Conservation (phyloP, 441 rosid species). For the Brassica balearica region DNA sequence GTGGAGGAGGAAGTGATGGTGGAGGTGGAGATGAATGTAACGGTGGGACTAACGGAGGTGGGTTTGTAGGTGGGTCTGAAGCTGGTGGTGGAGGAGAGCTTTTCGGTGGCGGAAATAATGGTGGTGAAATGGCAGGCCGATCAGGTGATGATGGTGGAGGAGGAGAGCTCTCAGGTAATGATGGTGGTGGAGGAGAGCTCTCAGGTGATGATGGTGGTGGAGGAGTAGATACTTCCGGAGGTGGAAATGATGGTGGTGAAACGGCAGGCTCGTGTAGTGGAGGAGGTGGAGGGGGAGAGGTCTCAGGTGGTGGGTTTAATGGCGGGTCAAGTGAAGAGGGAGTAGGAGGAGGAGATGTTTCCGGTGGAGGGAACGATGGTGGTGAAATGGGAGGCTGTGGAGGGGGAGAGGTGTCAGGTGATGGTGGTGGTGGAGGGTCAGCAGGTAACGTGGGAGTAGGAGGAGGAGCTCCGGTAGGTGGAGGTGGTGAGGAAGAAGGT, state of each 20-base stretch:
- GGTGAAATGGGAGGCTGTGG: conserved; percentile 2
- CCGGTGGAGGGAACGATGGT: background rate
- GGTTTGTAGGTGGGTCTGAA: conserved; percentile 33
- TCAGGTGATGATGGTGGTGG: conserved; percentile 28
- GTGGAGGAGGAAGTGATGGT: conserved; percentile 34
- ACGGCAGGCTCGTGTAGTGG: conserved; percentile 32
- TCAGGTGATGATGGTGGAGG: conserved; percentile 39
- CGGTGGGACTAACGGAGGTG: conserved; percentile 39
- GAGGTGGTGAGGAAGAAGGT: conserved; percentile 38
- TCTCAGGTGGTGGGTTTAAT: conserved; percentile 28
- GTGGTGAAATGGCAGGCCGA: conserved; percentile 35
- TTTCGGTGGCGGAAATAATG: conserved; percentile 45
- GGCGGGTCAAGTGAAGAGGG: conserved; percentile 33
- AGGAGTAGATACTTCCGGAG: background rate
- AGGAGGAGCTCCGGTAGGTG: conserved; percentile 33
- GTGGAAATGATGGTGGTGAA: conserved; percentile 19
- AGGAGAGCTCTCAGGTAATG: conserved; percentile 20
- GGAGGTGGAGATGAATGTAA: conserved; percentile 47
- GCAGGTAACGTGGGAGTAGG: conserved; percentile 27
- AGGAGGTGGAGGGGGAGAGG: conserved; percentile 11
- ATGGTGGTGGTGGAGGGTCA: background rate
- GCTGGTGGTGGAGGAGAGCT: conserved; percentile 39
- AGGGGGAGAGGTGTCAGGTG: background rate
- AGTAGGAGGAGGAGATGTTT: conserved; percentile 14
- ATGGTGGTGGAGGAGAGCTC: conserved; percentile 37